Base-by-base conservation (phyloP, 1,284 basidiomycete species). In the Puccinia triticina region DNA sequence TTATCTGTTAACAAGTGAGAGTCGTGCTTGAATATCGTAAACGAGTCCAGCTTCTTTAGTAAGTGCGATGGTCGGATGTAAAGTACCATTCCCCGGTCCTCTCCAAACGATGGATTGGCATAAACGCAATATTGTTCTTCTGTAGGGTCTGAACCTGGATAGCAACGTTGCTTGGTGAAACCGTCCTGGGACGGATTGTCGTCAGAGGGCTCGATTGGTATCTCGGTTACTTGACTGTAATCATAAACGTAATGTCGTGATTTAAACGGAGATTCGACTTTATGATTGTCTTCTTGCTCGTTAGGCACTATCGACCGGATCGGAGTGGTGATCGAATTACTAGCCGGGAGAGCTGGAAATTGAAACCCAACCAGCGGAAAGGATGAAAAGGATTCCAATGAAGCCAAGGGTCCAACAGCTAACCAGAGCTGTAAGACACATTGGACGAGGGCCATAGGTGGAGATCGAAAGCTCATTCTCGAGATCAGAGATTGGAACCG, bases 111-210 rank as follows among this genome's bases (percentile, higher is more conserved):
- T 32, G 77, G 77, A 18, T 79, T 79, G 16, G 77, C 77, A 37
- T 53, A 79, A 23, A 79, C 67, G 37, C 77, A 79, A 37, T 43
- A 79, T 10, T 50, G 26, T 53, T 79, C 77, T 11, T 37, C 66
- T 0, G 11, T 12, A 16, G 66, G 46, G 32, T 76, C 57, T 46
- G 37, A 48, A 59, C 48, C 32, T 5, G 64, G 29, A 59, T 79
- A 66, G 59, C 77, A 79, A 11, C 32, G 53, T 50, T 79, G 77
- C 67, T 79, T 79, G 34, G 67, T 71, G 34, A 79, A 79, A 18
- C 77, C 77, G 26, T 57, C 77, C 37, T 55, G 8, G 50, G 61
- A 67, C 21, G 77, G 77, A 67, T 79, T 79, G 2, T 71, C 77
- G 46, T 16, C 29, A 37, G 77, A 55, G 21, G 61, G 48, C 26